Evolutionary conservation across 2,329 filamentous ascomycete species (phyloP).

Genomic region (Arthrinium puccinioides): DNA sequence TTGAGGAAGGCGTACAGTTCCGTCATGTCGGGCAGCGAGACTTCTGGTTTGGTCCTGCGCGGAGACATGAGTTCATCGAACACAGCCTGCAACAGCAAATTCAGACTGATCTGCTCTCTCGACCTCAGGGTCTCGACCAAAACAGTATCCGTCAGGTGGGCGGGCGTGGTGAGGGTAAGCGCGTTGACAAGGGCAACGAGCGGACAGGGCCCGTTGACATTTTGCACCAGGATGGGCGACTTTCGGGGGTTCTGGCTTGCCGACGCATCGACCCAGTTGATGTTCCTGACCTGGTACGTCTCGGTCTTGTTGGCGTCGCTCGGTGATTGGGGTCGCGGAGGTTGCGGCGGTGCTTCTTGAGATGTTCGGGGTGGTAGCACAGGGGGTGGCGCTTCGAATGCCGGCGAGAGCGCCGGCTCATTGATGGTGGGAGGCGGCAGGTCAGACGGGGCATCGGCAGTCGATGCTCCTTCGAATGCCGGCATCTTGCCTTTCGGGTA

Average conservation of each 20-base stretch:
- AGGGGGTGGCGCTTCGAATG: conserved; percentile 21
- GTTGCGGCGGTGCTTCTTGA: conserved; percentile 17
- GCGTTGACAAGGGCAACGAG: conserved; percentile 90
- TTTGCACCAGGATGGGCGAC: conserved; percentile 89
- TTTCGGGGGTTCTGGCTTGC: conserved; percentile 55
- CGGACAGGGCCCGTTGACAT: conserved; percentile 90
- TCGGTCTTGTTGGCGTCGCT: conserved; percentile 48
- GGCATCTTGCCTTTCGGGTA: too few relatives aligned
- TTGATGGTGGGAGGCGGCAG: too few relatives aligned
- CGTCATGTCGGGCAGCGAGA: conserved; percentile 72
- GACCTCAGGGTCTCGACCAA: conserved; percentile 71
- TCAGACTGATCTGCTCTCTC: conserved; percentile 81
- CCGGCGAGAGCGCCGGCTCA: too few relatives aligned
- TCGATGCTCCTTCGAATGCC: too few relatives aligned
- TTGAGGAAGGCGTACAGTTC: conserved; percentile 85
- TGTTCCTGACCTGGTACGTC: conserved; percentile 88
- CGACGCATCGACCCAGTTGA: conserved; percentile 70
- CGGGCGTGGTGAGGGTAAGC: conserved; percentile 72
- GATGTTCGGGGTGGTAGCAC: conserved; percentile 30
- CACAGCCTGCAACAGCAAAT: conserved; percentile 77
- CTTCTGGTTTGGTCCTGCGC: conserved; percentile 53
- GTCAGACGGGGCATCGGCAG: too few relatives aligned
- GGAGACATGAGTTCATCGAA: conserved; percentile 89
- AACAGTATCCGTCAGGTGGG: conserved; percentile 54
- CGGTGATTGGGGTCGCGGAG: conserved; percentile 30